These are phyloP conservation scores for Arabidopsis hybrid DNA, from an alignment of 441 rosid species.

Conservation along the genomic window DNA sequence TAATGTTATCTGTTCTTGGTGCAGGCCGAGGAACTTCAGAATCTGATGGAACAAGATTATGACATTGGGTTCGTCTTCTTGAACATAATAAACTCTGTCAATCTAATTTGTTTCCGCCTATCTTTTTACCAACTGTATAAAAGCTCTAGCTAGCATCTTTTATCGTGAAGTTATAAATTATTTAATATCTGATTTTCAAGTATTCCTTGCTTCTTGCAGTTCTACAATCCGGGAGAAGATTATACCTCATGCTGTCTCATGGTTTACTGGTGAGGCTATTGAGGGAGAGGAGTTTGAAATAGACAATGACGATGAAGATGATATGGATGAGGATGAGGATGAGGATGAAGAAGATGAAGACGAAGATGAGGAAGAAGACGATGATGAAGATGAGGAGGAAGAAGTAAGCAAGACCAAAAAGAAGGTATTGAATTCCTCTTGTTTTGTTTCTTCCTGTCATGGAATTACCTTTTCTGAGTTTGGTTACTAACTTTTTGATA, in stretches of 20 bases:
- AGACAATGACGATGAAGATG: conserved; percentile 58
- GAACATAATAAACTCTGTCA: conserved; percentile 1
- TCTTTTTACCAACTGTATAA: neutral
- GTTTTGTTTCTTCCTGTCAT: neutral
- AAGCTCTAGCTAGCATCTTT: conserved; percentile 1
- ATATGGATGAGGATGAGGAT: conserved; percentile 55
- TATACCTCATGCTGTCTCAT: conserved; percentile 87
- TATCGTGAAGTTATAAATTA: neutral
- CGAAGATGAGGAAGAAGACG: conserved; percentile 57
- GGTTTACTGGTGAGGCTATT: conserved; percentile 91
- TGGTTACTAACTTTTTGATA: conserved; percentile 10
- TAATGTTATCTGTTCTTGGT: conserved; percentile 6
- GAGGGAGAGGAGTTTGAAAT: conserved; percentile 65
- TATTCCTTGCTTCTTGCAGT: conserved; percentile 48
- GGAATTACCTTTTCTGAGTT: neutral
- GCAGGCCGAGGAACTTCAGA: conserved; percentile 92
- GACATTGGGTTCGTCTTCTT: conserved; percentile 69
- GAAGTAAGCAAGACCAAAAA: conserved; percentile 63
- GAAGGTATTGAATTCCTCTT: conserved; percentile 50
- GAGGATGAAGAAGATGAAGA: conserved; percentile 54
- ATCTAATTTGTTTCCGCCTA: neutral
- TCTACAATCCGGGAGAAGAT: conserved; percentile 87
- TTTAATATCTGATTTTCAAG: neutral
- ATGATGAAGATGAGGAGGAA: conserved; percentile 57
- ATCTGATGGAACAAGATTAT: conserved; percentile 94